These are phyloP conservation scores for Saccharomyces hybrid DNA, from an alignment of 1,139 yeast genomes.

Conservation along the genomic window DNA sequence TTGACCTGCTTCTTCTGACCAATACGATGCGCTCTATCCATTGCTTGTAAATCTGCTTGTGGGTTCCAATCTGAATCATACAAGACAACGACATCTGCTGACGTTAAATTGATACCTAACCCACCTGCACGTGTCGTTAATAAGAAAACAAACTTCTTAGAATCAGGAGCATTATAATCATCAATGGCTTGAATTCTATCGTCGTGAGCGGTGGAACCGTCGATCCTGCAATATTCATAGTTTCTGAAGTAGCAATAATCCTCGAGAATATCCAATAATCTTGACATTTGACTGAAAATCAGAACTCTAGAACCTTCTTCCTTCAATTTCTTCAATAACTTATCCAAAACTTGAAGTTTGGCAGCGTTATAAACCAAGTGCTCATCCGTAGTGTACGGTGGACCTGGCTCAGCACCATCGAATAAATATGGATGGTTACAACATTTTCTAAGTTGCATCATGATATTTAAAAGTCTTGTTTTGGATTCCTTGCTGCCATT, in stretches of 20 bases:
- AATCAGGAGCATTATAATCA: slow-evolving; percentile 76
- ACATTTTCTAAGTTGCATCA: slow-evolving; percentile 93
- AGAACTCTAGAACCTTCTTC: slow-evolving; percentile 81
- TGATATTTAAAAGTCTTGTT: slow-evolving; percentile 81
- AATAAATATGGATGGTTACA: slow-evolving; percentile 95
- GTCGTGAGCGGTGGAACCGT: slow-evolving; percentile 90
- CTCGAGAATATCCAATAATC: slow-evolving; percentile 83
- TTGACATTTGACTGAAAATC: slow-evolving; percentile 91
- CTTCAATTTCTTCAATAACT: slow-evolving; percentile 62
- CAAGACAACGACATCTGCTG: slow-evolving; percentile 84
- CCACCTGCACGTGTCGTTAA: slow-evolving; percentile 99
- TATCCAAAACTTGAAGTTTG: slow-evolving; percentile 83
- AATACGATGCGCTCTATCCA: slow-evolving; percentile 98
- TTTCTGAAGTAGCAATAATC: slow-evolving; percentile 85
- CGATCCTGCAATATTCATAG: slow-evolving; percentile 84
- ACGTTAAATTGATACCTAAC: slow-evolving; percentile 84
- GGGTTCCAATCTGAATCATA: slow-evolving; percentile 99
- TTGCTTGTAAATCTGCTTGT: slow-evolving; percentile 96
- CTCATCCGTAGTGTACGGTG: slow-evolving; percentile 94
- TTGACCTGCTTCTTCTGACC: slow-evolving; percentile 95
- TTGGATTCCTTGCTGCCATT: slow-evolving; percentile 85
- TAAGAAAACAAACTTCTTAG: slow-evolving; percentile 75
- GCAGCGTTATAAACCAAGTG: slow-evolving; percentile 84
- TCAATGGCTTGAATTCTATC: slow-evolving; percentile 90
- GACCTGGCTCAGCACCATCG: slow-evolving; percentile 99